These are phyloP conservation scores for Helicocarpus griseus DNA, from an alignment of 2,329 filamentous ascomycete species.

Conservation along the genomic window DNA sequence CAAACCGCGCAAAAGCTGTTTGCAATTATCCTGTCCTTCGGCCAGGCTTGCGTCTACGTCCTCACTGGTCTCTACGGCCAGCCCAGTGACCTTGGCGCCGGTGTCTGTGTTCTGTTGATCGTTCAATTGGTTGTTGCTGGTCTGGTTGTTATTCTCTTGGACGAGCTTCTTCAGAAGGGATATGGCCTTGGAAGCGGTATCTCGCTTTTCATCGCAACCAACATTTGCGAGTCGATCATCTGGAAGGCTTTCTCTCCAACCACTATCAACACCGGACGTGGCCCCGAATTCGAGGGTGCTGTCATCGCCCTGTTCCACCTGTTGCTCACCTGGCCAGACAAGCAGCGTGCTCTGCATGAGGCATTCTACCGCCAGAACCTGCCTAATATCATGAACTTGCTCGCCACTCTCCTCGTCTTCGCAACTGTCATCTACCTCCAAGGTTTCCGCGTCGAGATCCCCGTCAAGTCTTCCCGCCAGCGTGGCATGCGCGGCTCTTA, in stretches of 20 bases:
- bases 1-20: conserved; percentile 99
- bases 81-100: conserved; percentile 90
- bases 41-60: conserved; percentile 95
- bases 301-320: conserved; percentile 15
- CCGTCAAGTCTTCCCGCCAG: conserved; percentile 98
- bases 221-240: conserved; percentile 99
- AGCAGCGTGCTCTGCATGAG: conserved; percentile 95
- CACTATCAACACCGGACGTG: conserved; percentile 98
- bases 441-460: conserved; percentile 99
- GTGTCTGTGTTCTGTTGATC: conserved; percentile 96
- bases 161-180: conserved; percentile 98
- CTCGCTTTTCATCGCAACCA: conserved; percentile 98
- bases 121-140: conserved; percentile 96
- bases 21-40: conserved; percentile 94
- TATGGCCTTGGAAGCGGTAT: conserved; percentile 98
- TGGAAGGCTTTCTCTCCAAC: conserved; percentile 99
- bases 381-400: conserved; percentile 97
- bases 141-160: conserved; percentile 96
- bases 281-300: conserved; percentile 60
- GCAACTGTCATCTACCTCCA: conserved; percentile 97
- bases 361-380: conserved; percentile 99
- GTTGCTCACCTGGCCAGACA: conserved; percentile 79
- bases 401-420: conserved; percentile 88
- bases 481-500: conserved; percentile 97
- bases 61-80: conserved; percentile 96